Base-by-base conservation (phyloP, 352 stramenopile genomes). In the Phytophthora fragariae region DNA sequence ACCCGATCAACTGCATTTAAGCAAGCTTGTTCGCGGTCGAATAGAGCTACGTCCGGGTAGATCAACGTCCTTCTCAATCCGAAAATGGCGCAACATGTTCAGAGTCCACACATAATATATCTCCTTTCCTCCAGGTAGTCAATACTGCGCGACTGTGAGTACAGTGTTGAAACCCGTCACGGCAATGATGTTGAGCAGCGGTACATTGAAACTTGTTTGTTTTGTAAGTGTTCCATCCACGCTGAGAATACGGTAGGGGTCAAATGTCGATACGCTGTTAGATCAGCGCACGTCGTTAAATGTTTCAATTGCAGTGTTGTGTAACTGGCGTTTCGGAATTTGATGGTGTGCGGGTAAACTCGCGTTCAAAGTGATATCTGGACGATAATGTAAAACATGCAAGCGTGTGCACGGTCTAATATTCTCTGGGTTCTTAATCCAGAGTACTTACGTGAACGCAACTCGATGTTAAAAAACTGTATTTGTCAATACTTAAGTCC, bases 61-160 rank as follows among this genome's bases (percentile, higher is more conserved):
- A 2, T 54, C n/a, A 5, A 74, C 24, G 2, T 65, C 44, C 1
- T 61, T 59, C 29, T 68, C 57, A 9, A 54, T 50, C 46, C 73
- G 49, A 21, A 71, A 41, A 1, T 58, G 1, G 2, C 55, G 46
- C 1, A 72, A 41, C 19, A 68, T 75, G n/a, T 73, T 70, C 5
- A 79, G 27, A 9, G 62, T 52, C 62, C 56, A 80, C 12, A 57
- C 27, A 53, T 58, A 76, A 35, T 73, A 64, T 11, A 67, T 35
- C 49, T 75, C 57, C 17, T 44, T 57, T 46, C 70, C 54, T 17
- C 41, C 4, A 7, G 56, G 35, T 7, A 62, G 56, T 35, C 56
- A 62, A n/a, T n/a, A 52, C 21, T 53, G 37, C 17, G 49, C 49
- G 21, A 55, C 49, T 8, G 19, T 2, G 11, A 62, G 33, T 15